Evolutionary conservation across 805 yeast species (phyloP), one percentile per base, ranked within the genome.

Genomic region (Cyberlindnera subsufficiens): DNA sequence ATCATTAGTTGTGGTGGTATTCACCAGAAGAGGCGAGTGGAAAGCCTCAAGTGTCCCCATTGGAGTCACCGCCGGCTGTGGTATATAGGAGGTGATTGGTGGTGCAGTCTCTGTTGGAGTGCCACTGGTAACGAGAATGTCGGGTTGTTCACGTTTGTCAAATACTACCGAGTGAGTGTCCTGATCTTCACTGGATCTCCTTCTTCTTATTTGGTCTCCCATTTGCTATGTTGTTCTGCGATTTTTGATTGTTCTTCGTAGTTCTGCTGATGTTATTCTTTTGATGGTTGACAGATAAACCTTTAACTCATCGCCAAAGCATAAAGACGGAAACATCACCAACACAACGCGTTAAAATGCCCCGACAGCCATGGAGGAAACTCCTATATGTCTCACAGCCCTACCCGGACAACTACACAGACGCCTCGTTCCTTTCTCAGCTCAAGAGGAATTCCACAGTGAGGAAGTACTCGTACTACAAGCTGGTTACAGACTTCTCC

Each of bases 351-450:
- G 11, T 9, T 11, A 29, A 29, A 16, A 37, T 30, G 40, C 27
- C 40, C 34, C 20, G 30, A 14, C 40, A 30, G 18, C 33, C 79
- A 18, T 90, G 98, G 98, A 75, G 82, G 55, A 85, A 93, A 55
- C 75, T 89, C 32, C 72, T 91, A 11, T 93, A 96, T 82, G 74
- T 84, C 30, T 74, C 76, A 44, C 96, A 90, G 59, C 84, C 84
- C 13, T 90, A 80, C 56, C 95, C 96, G 0, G 99, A 91, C 60
- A 93, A 90, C 62, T 87, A 86, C 64, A 91, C 96, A 2, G 95
- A 89, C 58, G 64, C 67, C 2, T 74, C 89, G 3, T 91, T 91
- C 58, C 68, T 90, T n/a, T 78, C 88, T 3, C 95, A 85, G 58
- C 69, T 88, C 46, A 78, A 78, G 50, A 68, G 93, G 32, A 88